A percentile compares a stretch with the other conserved stretches of the same genome.
These are phyloP conservation scores for Globisporangium nodosum DNA, from an alignment of 352 stramenopile species.

Conservation along the genomic window DNA sequence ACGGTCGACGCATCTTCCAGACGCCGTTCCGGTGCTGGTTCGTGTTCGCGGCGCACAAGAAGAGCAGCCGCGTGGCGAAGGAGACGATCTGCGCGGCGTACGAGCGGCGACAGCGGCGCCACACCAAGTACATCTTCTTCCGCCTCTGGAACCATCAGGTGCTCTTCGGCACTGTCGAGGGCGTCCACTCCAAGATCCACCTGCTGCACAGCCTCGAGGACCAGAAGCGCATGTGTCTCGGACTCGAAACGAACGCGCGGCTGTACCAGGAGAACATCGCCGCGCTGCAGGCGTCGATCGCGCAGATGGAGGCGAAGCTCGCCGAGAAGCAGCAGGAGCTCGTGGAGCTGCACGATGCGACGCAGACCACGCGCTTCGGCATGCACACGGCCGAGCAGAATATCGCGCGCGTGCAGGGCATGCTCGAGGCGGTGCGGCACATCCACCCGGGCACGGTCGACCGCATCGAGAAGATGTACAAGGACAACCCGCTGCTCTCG, in stretches of 20 bases:
- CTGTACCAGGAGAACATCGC: conserved; percentile 62
- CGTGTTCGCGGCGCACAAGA: conserved; percentile 31
- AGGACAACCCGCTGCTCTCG: conserved; percentile 56
- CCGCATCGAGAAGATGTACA: conserved; percentile 63
- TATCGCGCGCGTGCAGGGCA: conserved; percentile 60
- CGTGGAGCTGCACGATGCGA: conserved; percentile 44
- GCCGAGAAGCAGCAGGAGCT: conserved; percentile 66
- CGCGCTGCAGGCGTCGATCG: conserved; percentile 48
- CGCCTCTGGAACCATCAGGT: conserved; percentile 76
- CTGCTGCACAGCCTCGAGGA: conserved; percentile 64
- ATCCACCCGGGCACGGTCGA: conserved; percentile 65
- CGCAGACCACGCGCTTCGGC: conserved; percentile 58
- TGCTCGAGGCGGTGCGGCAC: conserved; percentile 62
- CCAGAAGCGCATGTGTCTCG: conserved; percentile 71
- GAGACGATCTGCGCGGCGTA: conserved; percentile 68
- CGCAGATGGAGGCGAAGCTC: conserved; percentile 48
- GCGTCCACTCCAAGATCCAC: conserved; percentile 58
- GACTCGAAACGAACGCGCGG: conserved; percentile 47
- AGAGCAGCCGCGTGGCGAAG: conserved; percentile 36
- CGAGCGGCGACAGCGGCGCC: conserved; percentile 45
- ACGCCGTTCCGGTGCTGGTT: conserved; percentile 75
- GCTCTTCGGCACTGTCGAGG: conserved; percentile 64
- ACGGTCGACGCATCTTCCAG: conserved; percentile 56
- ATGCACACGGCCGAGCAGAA: conserved; percentile 70
- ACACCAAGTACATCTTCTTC: conserved; percentile 78